Base-by-base conservation (phyloP, 441 rosid genomes). In the Biscutella laevigata region DNA sequence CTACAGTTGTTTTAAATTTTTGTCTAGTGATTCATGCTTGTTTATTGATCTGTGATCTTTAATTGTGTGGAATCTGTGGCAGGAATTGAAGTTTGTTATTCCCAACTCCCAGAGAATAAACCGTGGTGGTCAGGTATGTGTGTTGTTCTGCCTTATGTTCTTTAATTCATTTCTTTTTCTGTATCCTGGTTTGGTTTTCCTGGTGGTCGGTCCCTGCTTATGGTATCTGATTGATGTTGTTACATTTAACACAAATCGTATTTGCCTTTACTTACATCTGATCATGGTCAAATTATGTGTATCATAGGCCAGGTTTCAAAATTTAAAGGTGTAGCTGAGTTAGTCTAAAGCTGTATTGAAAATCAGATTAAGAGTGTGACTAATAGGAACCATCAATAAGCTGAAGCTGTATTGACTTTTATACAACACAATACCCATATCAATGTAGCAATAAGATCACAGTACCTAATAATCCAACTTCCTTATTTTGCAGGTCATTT, bases 71-170 rank as follows among this genome's bases (percentile, higher is more conserved):
- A 16, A 9, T 53, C 4, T 66, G 25, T 33, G 61, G 29, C 65
- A 88, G 96, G 96, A 88, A 63, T 70, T 92, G 82, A 92, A 81
- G 60, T 57, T 75, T 69, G 86, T 84, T 4, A 80, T 92, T 58
- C 98, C 98, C 8, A 86, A 86, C 67, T 81, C 96, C 0, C 76
- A 66, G 56, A 68, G 86, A 27, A 80, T 88, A 57, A 88, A 92
- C 58, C 89, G 94, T 61, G 98, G 98, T 75, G 64, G 79, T 62
- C 95, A 88, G 89, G 98, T 86, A 16, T 4, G 71, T 61, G 49
- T 37, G 35, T 10, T 32, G 34, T 38, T 39, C 10, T 53, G 36
- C 10, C 43, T 22, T 50, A 16, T 39, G 42, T 7, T 5, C 7
- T 22, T 40, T 10, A 11, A 38, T 4, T 5, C n/a, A 21, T 32